Evolutionary conservation across 2,329 filamentous ascomycete genomes (phyloP).

Genomic region (Ceratocystis lukuohia): DNA sequence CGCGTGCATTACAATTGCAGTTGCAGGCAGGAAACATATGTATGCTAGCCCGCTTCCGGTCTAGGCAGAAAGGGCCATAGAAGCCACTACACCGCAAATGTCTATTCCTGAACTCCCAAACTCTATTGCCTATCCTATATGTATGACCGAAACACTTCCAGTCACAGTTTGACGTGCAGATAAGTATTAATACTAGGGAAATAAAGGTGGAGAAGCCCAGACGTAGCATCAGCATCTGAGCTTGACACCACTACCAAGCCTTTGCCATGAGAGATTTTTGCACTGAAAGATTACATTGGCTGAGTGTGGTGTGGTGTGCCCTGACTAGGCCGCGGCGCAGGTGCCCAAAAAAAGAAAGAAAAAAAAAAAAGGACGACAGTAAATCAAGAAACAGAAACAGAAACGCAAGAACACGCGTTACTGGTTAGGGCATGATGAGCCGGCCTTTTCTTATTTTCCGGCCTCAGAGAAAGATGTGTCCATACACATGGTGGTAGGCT

Average conservation of each 20-base stretch:
- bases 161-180: not conserved
- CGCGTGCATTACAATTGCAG: not conserved
- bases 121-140: not conserved
- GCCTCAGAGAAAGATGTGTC: not conserved
- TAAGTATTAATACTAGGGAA: not conserved
- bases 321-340: not conserved
- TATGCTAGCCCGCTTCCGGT: not conserved
- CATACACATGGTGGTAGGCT: not conserved
- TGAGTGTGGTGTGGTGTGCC: not conserved
- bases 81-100: no score
- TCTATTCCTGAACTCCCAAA: not conserved
- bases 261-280: not conserved
- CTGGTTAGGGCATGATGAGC: not conserved
- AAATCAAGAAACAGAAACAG: conserved; percentile 1
- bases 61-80: no score
- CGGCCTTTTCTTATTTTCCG: not conserved
- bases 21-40: not conserved
- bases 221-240: not conserved
- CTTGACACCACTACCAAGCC: not conserved
- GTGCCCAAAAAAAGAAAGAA: not conserved
- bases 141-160: not conserved
- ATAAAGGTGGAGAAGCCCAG: not conserved
- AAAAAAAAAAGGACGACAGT: not conserved
- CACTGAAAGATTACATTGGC: no score
- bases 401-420: conserved; percentile 4